phyloP scores from a whole-genome alignment of 1,139 yeast genomes.

The Lodderomyces beijingensis region DNA sequence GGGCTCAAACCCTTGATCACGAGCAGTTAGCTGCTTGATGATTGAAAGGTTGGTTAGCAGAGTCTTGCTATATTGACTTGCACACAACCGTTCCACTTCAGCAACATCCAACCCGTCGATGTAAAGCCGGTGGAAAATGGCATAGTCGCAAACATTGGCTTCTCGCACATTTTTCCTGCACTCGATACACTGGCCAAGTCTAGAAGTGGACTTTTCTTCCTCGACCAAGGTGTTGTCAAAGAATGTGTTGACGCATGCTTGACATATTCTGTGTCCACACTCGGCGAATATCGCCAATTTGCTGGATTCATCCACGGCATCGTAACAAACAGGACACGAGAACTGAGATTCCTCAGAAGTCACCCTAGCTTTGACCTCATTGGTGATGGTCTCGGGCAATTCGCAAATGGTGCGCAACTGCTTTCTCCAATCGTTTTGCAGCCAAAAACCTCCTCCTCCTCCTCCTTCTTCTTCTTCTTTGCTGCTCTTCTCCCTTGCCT shows the following conservation, averaged over 20 bases:
- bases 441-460: constrained; percentile 6
- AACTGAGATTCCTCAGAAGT: constrained; percentile 16
- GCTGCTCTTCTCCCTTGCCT: constrained; percentile 16
- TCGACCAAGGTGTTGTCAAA: constrained; percentile 38
- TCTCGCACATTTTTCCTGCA: constrained; percentile 43
- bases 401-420: constrained; percentile 15
- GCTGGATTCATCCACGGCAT: constrained; percentile 47
- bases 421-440: constrained; percentile 20
- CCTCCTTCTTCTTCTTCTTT: constrained; percentile 5
- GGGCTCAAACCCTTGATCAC: constrained; percentile 32
- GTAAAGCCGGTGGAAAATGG: constrained; percentile 47
- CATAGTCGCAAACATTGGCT: constrained; percentile 43
- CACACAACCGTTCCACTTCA: constrained; percentile 10
- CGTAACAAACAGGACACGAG: constrained; percentile 68
- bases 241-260: constrained; percentile 53
- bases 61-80: constrained; percentile 8
- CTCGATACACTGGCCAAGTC: constrained; percentile 49
- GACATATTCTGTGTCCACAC: constrained; percentile 73
- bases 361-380: background rate
- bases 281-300: constrained; percentile 37
- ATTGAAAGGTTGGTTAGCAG: constrained; percentile 14
- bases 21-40: constrained; percentile 24
- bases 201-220: constrained; percentile 22
- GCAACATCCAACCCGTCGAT: constrained; percentile 18
- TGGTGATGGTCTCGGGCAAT: constrained; percentile 3